Percentiles rank a stretch among this genome's conserved stretches.
Evolutionary conservation across 2,329 filamentous ascomycete genomes (phyloP).

Genomic region (Colletotrichum orbiculare): DNA sequence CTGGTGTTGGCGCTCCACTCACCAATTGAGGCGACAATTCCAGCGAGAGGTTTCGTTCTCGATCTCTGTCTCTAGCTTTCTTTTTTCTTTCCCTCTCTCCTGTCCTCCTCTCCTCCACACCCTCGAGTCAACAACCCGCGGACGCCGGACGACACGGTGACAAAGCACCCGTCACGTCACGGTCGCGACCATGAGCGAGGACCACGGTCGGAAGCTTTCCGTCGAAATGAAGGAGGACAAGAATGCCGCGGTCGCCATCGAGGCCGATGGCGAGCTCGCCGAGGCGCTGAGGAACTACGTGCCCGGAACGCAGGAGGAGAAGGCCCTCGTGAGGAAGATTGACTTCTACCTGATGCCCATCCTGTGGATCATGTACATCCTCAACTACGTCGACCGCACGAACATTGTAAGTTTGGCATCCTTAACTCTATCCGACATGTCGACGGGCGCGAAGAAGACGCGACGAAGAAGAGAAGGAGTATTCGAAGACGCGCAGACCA

Average conservation of each 20-base stretch:
- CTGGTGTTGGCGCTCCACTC: neutral
- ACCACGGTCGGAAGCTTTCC: slow-evolving; percentile 30
- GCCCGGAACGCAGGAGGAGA: slow-evolving; percentile 40
- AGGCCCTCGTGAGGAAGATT: slow-evolving; percentile 38
- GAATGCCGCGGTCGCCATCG: slow-evolving; percentile 14
- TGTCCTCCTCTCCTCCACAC: neutral
- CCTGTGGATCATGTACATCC: slow-evolving; percentile 39
- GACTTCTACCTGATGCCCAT: slow-evolving; percentile 28
- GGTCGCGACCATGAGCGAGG: slow-evolving; percentile 10
- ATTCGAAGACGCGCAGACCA: neutral
- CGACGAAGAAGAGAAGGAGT: neutral
- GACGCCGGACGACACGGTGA: neutral
- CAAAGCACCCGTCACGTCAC: neutral
- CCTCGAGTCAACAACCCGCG: neutral
- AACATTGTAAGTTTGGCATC: slow-evolving; percentile 41
- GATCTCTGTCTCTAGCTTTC: neutral
- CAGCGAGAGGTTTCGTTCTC: neutral
- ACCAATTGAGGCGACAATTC: neutral
- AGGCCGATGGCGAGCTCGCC: slow-evolving; percentile 40
- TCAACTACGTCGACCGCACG: slow-evolving; percentile 43
- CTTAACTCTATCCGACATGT: neutral
- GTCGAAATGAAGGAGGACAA: slow-evolving; percentile 38
- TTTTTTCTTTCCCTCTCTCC: neutral
- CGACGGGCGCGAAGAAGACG: neutral
- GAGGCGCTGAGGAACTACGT: slow-evolving; percentile 43